Percentiles rank a stretch among this genome's conserved stretches.
phyloP scores from a whole-genome alignment of 202 grass and related monocot genomes.

The Miscanthus sacchariflorus region DNA sequence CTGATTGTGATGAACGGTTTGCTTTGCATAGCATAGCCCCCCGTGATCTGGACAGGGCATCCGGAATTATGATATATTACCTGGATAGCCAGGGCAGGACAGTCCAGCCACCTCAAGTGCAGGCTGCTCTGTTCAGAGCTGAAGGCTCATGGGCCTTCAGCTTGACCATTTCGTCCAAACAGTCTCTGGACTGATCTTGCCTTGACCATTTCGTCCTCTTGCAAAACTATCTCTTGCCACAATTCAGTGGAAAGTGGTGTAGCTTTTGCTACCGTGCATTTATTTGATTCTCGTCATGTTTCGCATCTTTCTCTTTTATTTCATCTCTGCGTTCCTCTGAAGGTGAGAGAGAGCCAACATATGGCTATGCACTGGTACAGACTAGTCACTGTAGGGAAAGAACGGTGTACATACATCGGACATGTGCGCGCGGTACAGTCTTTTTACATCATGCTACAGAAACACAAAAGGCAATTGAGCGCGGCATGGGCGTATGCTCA shows the following conservation, averaged over 20 bases:
- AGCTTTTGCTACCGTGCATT: neutral
- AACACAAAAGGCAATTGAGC: neutral
- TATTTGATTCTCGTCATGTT: neutral
- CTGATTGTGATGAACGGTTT: neutral
- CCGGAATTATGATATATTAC: too few relatives aligned
- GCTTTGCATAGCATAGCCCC: neutral
- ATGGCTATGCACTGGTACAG: neutral
- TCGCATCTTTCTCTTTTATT: neutral
- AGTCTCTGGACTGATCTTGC: neutral
- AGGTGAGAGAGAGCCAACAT: neutral
- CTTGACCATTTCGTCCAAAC: neutral
- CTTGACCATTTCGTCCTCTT: neutral
- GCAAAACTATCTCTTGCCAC: neutral
- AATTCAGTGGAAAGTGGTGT: neutral
- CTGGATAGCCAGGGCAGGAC: neutral
- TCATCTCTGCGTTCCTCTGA: neutral
- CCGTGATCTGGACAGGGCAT: neutral
- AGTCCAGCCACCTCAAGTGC: neutral
- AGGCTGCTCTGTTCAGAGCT: neutral
- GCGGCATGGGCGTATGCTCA: conserved; percentile 9
- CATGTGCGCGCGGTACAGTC: neutral
- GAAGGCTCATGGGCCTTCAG: neutral
- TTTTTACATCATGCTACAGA: neutral
- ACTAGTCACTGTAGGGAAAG: neutral
- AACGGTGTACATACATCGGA: neutral